Conservation (phyloP, 2,329 filamentous ascomycete genomes). For the Nigrospora osmanthi region DNA sequence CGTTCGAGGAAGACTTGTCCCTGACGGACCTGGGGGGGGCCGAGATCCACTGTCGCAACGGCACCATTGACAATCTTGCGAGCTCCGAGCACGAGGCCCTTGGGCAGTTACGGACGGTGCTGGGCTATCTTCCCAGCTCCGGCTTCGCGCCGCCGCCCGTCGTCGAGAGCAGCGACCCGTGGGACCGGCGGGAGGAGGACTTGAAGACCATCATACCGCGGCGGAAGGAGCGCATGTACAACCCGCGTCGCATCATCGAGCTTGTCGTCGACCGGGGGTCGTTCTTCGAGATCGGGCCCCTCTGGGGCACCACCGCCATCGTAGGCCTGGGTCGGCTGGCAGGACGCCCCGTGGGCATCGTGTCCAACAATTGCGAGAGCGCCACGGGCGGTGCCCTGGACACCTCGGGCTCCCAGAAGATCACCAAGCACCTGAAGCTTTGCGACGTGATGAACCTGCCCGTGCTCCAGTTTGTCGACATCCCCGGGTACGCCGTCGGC, state of each 20-base stretch:
- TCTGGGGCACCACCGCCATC: slow-evolving; percentile 57
- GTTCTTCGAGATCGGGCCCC: slow-evolving; percentile 56
- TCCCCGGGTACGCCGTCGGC: slow-evolving; percentile 56
- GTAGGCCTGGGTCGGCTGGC: slow-evolving; percentile 50
- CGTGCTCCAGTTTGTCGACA: slow-evolving; percentile 54
- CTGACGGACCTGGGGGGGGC: slow-evolving; percentile 54
- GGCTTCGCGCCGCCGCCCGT: slow-evolving; percentile 46
- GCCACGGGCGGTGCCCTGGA: slow-evolving; percentile 56
- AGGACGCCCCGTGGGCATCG: slow-evolving; percentile 49
- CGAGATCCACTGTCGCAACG: slow-evolving; percentile 54
- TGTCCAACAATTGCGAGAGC: slow-evolving; percentile 53
- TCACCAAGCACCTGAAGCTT: slow-evolving; percentile 52
- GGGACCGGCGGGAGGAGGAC: slow-evolving; percentile 35
- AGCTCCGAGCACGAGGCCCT: slow-evolving; percentile 53
- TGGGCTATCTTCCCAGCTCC: slow-evolving; percentile 50
- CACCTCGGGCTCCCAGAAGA: slow-evolving; percentile 51
- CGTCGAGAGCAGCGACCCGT: slow-evolving; percentile 36
- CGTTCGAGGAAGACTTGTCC: slow-evolving; percentile 54
- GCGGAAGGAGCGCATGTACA: slow-evolving; percentile 49
- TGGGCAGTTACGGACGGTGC: slow-evolving; percentile 48
- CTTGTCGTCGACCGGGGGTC: slow-evolving; percentile 46
- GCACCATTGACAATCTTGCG: slow-evolving; percentile 58
- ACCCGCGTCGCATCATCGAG: slow-evolving; percentile 47
- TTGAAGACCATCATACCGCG: slow-evolving; percentile 51
- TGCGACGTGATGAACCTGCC: slow-evolving; percentile 60